Percentiles rank a stretch among this genome's conserved stretches.
Evolutionary conservation across 2,329 filamentous ascomycete genomes (phyloP).

Genomic region (Drechslerella stenobrocha): DNA sequence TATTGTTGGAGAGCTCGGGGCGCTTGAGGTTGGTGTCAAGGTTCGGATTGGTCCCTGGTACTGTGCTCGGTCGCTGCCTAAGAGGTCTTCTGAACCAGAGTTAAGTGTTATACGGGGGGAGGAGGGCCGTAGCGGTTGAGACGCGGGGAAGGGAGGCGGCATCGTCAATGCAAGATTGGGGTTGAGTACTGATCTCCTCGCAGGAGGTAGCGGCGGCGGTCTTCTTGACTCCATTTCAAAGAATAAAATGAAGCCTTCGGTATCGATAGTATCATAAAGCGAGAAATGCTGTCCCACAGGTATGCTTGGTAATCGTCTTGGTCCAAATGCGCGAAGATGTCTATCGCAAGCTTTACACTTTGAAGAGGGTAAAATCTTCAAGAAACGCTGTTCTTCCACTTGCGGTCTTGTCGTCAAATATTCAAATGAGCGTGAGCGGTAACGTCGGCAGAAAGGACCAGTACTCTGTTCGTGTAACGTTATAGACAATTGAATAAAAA

Average conservation of each 20-base stretch:
- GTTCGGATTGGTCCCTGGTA: conserved; percentile 40
- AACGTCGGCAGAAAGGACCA: neutral
- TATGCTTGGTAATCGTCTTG: neutral
- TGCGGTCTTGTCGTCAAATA: neutral
- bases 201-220: conserved; percentile 41
- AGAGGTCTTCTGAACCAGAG: conserved; percentile 31
- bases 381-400: no score
- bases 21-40: conserved; percentile 34
- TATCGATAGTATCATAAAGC: conserved; percentile 28
- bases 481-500: conserved; percentile 7
- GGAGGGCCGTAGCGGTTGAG: conserved; percentile 21
- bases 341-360: no score
- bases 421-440: neutral
- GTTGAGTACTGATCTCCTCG: conserved; percentile 31
- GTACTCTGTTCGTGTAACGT: neutral
- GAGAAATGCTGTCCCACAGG: neutral
- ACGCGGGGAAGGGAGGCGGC: conserved; percentile 39
- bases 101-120: conserved; percentile 45
- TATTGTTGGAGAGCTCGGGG: conserved; percentile 33
- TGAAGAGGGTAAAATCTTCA: no score
- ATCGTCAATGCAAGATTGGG: conserved; percentile 12
- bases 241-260: no score
- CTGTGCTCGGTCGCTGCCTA: conserved; percentile 28
- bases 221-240: conserved; percentile 30
- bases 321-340: neutral